Base-by-base conservation (phyloP, 352 stramenopile species). In the Phytopythium helicoides region DNA sequence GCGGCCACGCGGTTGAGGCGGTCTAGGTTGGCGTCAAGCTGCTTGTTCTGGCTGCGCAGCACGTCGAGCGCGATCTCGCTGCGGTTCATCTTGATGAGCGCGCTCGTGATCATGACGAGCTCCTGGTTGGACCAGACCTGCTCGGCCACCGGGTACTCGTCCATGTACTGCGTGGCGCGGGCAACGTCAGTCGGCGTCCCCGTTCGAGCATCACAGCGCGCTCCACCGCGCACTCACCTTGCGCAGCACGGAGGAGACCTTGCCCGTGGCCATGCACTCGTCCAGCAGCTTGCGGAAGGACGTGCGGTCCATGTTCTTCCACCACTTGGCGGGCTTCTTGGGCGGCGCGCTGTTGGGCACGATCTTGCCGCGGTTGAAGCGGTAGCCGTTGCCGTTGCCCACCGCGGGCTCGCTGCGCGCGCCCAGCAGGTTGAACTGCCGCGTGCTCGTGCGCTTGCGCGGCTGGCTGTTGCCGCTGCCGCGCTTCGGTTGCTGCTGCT, bases 71-170 rank as follows among this genome's bases (percentile, higher is more conserved):
- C 80, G 26, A 67, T 52, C 34, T 79, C 62, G 42, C 60, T 76
- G 58, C 76, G 76, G 56, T 87, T 88, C 70, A 84, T 79, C 54
- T 86, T 86, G 51, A 90, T 87, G 16, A 92, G 68, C 40, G 77
- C 70, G 44, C 74, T 71, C 5, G 81, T 71, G 51, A 92, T 83
- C 60, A 88, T 73, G 47, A 92, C 82, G 44, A 90, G 75, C 56
- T 90, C 79, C 54, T 89, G 73, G 52, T 86, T 66, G 7, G 55
- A 78, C 79, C 82, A 92, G 12, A 66, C 56, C 45, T 57, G 82
- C 51, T 87, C 64, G 31, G 78, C 37, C 54, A 89, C 84, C 39
- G 73, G 77, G 47, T 73, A 87, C 48, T 89, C 73, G 52, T 82
- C 70, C 62, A 89, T 79, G 59, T 81, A 88, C 65, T 81, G 45